Conservation (phyloP, 2,329 filamentous ascomycete species). For the Venturia effusa region DNA sequence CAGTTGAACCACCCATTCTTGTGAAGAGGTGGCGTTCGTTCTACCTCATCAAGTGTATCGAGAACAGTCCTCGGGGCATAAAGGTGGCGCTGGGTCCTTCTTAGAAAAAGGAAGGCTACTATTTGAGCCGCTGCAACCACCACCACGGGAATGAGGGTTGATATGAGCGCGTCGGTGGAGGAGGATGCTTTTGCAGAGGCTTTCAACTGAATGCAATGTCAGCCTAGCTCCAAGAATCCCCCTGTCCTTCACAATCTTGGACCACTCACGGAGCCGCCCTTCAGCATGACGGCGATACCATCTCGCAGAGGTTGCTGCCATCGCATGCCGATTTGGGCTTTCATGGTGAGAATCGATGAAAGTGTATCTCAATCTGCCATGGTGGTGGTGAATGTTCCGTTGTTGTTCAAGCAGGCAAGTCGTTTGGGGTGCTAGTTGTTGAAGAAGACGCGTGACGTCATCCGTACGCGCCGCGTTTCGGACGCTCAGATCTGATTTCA, state of each 20-base stretch:
- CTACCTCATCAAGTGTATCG: constrained; percentile 2
- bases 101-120: constrained; percentile 39
- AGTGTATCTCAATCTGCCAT: neutral
- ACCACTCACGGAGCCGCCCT: neutral
- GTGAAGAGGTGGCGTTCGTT: constrained; percentile 13
- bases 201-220: neutral
- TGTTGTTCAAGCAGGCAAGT: neutral
- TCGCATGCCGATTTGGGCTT: neutral
- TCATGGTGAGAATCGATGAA: neutral
- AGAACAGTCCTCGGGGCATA: constrained; percentile 41
- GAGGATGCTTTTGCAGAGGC: neutral
- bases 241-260: neutral
- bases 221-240: too few species aligned
- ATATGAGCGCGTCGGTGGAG: constrained; percentile 32
- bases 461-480: too few species aligned
- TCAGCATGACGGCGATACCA: neutral
- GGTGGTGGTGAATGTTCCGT: neutral
- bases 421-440: neutral
- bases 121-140: constrained; percentile 39
- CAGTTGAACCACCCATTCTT: constrained; percentile 27
- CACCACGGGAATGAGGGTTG: constrained; percentile 44
- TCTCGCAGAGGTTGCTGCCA: neutral
- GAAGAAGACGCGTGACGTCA: neutral
- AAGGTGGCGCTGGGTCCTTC: constrained; percentile 40
- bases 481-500: too few species aligned